Conservation (phyloP, 306 rosid species). For the Pterocarpus macrocarpus region DNA sequence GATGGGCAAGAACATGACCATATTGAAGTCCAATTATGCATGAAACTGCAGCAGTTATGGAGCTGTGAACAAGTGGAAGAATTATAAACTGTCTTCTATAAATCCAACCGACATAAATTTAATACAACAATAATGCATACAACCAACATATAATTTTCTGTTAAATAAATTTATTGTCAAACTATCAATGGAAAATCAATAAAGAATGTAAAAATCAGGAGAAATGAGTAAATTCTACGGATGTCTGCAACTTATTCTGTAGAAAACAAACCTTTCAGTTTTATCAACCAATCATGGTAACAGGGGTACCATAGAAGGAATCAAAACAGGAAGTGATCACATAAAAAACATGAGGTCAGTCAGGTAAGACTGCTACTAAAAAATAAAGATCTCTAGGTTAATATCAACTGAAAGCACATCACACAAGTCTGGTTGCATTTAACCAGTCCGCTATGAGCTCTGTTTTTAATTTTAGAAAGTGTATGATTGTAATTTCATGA, state of each 20-base stretch:
- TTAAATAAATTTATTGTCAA: slow-evolving; percentile 17
- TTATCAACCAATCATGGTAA: slow-evolving; percentile 2
- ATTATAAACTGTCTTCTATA: slow-evolving; percentile 32
- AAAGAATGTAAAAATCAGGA: slow-evolving; percentile 16
- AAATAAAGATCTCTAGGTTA: slow-evolving; percentile 13
- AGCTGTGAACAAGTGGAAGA: slow-evolving; percentile 60
- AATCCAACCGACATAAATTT: not conserved
- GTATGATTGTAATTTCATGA: not conserved
- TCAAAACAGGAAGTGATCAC: not conserved
- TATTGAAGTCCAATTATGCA: slow-evolving; percentile 96
- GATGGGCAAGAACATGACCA: slow-evolving; percentile 83
- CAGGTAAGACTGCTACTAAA: not conserved
- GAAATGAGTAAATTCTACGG: not conserved
- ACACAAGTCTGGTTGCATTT: not conserved
- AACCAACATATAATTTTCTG: slow-evolving; percentile 13
- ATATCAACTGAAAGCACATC: slow-evolving; percentile 14
- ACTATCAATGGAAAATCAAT: slow-evolving; percentile 1
- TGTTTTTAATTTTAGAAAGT: not conserved
- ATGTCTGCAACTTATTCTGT: not conserved
- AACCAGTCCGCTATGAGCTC: not conserved
- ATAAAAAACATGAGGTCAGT: slow-evolving; percentile 27
- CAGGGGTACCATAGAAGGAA: not conserved
- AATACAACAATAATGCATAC: slow-evolving; percentile 27
- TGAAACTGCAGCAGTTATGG: slow-evolving; percentile 86
- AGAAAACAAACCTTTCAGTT: slow-evolving; percentile 11